Percentiles rank a stretch among this genome's conserved stretches.
Conservation (phyloP, 169 alveolate genomes). For the Eimeria tenella region DNA sequence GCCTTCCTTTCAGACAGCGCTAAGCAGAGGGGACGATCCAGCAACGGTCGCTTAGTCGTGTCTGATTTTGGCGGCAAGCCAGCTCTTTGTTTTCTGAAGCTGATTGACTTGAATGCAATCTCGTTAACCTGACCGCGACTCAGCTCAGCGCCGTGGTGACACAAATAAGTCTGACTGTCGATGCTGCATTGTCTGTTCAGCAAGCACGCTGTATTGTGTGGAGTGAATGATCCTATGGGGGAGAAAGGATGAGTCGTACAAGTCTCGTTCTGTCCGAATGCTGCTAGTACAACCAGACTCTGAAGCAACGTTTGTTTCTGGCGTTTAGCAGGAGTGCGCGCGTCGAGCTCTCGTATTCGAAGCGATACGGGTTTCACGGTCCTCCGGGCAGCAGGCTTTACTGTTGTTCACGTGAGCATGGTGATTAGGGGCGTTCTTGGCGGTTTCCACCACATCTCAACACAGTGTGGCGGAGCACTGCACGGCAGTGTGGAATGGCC, state of each 20-base stretch:
- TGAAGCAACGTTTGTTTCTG: neutral
- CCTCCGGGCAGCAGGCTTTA: no score
- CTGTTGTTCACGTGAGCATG: no score
- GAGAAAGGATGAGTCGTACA: neutral
- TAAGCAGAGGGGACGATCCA: neutral
- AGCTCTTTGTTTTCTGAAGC: neutral
- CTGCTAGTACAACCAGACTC: conserved; percentile 66
- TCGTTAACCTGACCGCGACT: conserved; percentile 3
- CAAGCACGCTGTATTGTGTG: neutral
- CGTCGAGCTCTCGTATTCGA: neutral
- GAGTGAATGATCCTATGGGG: no score
- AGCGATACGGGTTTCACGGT: neutral
- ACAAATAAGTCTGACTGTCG: neutral
- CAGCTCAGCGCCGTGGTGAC: neutral
- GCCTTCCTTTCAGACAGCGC: neutral
- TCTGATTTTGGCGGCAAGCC: neutral
- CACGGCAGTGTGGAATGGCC: no score
- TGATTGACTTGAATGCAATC: neutral
- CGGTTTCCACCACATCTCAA: no score
- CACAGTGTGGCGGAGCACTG: no score
- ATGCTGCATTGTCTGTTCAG: no score
- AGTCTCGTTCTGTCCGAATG: conserved; percentile 62
- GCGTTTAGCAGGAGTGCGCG: neutral
- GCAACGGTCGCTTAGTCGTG: neutral
- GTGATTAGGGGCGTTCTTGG: no score